Percentiles rank a stretch among this genome's conserved stretches.
These are phyloP conservation scores for Aspergillus felis DNA, from an alignment of 2,329 filamentous ascomycete genomes.

Conservation along the genomic window DNA sequence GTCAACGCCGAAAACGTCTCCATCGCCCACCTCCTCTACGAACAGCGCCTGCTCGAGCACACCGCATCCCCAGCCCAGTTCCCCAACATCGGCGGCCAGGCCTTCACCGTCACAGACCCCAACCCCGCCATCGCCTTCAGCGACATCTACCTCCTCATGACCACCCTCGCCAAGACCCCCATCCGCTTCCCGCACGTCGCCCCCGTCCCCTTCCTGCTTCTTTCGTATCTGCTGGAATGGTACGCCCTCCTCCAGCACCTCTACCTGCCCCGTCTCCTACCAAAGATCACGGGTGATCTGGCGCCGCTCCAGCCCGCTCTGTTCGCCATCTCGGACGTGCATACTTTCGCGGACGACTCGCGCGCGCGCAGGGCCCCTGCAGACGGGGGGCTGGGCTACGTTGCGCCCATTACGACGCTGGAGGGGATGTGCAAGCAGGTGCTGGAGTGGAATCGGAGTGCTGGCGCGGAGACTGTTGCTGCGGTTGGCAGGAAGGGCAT, in stretches of 20 bases:
- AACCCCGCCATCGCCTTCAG: slow-evolving; percentile 40
- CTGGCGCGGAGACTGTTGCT: slow-evolving; percentile 8
- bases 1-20: slow-evolving; percentile 52
- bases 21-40: slow-evolving; percentile 52
- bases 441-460: slow-evolving; percentile 30
- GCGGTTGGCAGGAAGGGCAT: slow-evolving; percentile 11
- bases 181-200: slow-evolving; percentile 23
- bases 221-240: slow-evolving; percentile 29
- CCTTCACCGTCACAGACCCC: slow-evolving; percentile 51
- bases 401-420: slow-evolving; percentile 27
- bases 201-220: slow-evolving; percentile 24
- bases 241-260: slow-evolving; percentile 27
- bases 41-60: slow-evolving; percentile 46
- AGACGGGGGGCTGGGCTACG: slow-evolving; percentile 31
- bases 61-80: slow-evolving; percentile 10
- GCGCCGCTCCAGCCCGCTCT: slow-evolving; percentile 29
- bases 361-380: slow-evolving; percentile 23
- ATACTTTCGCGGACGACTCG: slow-evolving; percentile 27
- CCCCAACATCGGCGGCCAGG: slow-evolving; percentile 41
- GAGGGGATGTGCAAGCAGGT: slow-evolving; percentile 32
- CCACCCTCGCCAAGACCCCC: slow-evolving; percentile 28
- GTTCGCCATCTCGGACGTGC: slow-evolving; percentile 27
- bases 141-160: slow-evolving; percentile 29
- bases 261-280: slow-evolving; percentile 23
- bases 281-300: slow-evolving; percentile 23